These are phyloP conservation scores for Tieghemostelium lacteum DNA, from an alignment of 78 protist genomes.

Conservation along the genomic window DNA sequence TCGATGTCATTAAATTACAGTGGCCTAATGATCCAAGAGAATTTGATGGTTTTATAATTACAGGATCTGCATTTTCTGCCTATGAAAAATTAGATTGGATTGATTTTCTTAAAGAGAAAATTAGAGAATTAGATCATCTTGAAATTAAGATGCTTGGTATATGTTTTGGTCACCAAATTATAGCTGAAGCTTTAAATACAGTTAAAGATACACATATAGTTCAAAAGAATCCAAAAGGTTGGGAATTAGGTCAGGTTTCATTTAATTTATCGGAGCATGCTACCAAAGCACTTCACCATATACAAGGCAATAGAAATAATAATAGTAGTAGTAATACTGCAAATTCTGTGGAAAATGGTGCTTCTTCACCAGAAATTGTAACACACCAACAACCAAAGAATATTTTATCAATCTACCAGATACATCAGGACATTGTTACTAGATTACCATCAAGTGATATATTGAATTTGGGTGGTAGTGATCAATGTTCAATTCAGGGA, in stretches of 20 bases:
- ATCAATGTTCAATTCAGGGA: constrained; percentile 11
- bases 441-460: constrained; percentile 21
- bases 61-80: constrained; percentile 41
- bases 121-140: constrained; percentile 15
- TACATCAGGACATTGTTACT: constrained; percentile 60
- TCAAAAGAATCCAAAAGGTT: constrained; percentile 45
- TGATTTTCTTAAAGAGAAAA: background rate
- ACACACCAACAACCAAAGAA: background rate
- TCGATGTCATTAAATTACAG: constrained; percentile 19
- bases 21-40: constrained; percentile 21
- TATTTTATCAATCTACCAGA: background rate
- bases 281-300: background rate
- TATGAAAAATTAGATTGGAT: constrained; percentile 67
- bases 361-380: background rate
- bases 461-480: constrained; percentile 1
- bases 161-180: constrained; percentile 78
- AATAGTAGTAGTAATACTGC: background rate
- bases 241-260: constrained; percentile 50
- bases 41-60: constrained; percentile 65
- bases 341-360: background rate
- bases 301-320: background rate
- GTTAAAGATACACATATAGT: constrained; percentile 21
- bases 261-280: background rate
- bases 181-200: constrained; percentile 14
- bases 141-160: constrained; percentile 74